phyloP scores from a whole-genome alignment of 306 rosid species.

The Cucumis melo region DNA sequence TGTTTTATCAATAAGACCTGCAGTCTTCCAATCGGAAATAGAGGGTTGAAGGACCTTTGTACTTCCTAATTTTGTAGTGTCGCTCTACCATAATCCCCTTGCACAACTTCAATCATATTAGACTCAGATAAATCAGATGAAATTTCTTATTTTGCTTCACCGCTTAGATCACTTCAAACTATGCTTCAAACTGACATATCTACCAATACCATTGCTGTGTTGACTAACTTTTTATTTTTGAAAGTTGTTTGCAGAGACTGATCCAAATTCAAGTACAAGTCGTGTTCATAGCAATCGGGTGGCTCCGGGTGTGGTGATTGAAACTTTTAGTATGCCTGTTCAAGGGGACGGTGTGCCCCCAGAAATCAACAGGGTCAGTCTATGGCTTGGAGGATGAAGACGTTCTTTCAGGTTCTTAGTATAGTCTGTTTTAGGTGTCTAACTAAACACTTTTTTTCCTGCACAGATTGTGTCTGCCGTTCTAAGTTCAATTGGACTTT shows the following conservation, averaged over 20 bases:
- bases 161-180: background rate
- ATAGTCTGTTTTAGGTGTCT: background rate
- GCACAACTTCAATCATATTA: background rate
- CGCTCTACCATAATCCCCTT: background rate
- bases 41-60: background rate
- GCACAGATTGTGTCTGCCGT: conserved; percentile 73
- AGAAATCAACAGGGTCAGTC: conserved; percentile 65
- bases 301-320: conserved; percentile 83
- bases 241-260: conserved; percentile 39
- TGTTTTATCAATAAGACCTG: background rate
- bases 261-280: conserved; percentile 64
- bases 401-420: background rate
- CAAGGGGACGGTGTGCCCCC: conserved; percentile 73
- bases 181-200: background rate
- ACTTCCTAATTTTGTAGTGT: background rate
- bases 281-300: conserved; percentile 47
- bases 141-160: background rate
- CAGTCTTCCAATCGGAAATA: background rate
- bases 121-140: background rate
- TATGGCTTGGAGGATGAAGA: background rate
- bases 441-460: conserved; percentile 9
- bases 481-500: conserved; percentile 75
- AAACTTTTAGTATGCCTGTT: conserved; percentile 71
- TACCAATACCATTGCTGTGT: background rate
- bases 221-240: conserved; percentile 8